These are phyloP conservation scores for Rhipidocladum racemiflorum DNA, from an alignment of 176 grass and related monocot species.

Conservation along the genomic window DNA sequence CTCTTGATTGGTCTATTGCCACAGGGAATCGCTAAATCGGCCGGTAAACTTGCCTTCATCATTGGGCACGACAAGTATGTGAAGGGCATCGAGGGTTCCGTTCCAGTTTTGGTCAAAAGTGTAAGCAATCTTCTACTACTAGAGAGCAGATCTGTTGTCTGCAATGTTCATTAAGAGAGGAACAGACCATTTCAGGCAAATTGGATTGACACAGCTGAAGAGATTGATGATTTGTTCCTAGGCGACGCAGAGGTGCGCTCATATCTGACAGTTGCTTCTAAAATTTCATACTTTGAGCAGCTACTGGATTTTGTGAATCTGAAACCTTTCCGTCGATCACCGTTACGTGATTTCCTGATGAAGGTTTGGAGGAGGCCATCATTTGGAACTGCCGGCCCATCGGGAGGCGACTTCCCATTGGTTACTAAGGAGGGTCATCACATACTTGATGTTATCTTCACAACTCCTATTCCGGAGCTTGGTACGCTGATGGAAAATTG, in stretches of 20 bases:
- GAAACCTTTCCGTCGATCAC: not conserved
- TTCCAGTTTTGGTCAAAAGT: slow-evolving; percentile 82
- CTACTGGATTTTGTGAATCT: not conserved
- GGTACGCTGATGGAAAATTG: slow-evolving; percentile 31
- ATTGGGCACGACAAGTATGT: slow-evolving; percentile 64
- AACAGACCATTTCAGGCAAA: slow-evolving; percentile 61
- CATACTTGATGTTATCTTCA: slow-evolving; percentile 88
- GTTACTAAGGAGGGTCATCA: slow-evolving; percentile 77
- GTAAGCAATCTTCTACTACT: slow-evolving; percentile 42
- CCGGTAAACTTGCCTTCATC: slow-evolving; percentile 68
- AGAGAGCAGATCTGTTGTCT: not conserved
- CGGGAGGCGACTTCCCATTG: slow-evolving; percentile 73
- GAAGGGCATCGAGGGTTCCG: slow-evolving; percentile 58
- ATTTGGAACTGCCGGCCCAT: slow-evolving; percentile 57
- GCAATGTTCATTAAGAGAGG: slow-evolving; percentile 33
- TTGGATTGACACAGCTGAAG: slow-evolving; percentile 81
- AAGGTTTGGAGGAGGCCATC: slow-evolving; percentile 96
- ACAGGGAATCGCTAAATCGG: slow-evolving; percentile 53
- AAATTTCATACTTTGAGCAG: not conserved
- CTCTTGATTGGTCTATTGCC: not conserved
- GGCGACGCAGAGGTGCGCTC: slow-evolving; percentile 74
- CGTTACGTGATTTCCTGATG: not conserved
- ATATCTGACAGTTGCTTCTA: not conserved
- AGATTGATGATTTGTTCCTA: slow-evolving; percentile 86
- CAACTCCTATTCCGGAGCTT: slow-evolving; percentile 69